Evolutionary conservation across 192 early-diverging fungal species (phyloP).

Genomic region (Gryganskiella cystojenkinii): DNA sequence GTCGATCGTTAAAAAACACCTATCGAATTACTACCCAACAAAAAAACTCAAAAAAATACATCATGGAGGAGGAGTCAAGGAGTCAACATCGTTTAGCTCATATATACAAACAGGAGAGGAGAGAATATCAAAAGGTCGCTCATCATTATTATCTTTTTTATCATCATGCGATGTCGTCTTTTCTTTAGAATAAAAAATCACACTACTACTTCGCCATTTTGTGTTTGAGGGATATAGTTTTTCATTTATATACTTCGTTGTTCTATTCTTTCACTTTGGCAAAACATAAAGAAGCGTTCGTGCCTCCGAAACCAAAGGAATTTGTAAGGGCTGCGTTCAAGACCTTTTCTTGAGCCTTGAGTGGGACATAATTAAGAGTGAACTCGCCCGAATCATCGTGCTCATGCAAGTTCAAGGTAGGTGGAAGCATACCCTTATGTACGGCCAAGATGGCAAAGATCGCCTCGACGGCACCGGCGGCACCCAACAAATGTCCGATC

Average conservation of each 20-base stretch:
- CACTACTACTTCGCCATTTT: background rate
- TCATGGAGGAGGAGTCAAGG: no score
- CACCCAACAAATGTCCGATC: conserved; percentile 94
- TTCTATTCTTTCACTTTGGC: conserved; percentile 53
- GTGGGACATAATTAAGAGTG: conserved; percentile 86
- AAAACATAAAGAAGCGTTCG: conserved; percentile 79
- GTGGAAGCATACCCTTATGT: conserved; percentile 79
- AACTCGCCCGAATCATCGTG: conserved; percentile 72
- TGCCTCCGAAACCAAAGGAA: conserved; percentile 94
- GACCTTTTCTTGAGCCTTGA: conserved; percentile 67
- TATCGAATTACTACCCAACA: background rate
- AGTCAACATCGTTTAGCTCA: no score
- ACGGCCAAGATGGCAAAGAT: conserved; percentile 88
- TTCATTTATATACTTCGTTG: background rate
- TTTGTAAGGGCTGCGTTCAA: conserved; percentile 82
- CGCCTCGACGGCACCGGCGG: conserved; percentile 94
- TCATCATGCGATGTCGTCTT: conserved; percentile 6
- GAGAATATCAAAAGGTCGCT: background rate
- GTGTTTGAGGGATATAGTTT: background rate
- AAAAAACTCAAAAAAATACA: background rate
- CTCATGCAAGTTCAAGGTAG: conserved; percentile 84
- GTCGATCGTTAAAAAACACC: conserved; percentile 73
- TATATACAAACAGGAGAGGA: background rate
- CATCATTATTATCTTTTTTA: conserved; percentile 4
- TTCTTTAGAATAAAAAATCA: conserved; percentile 40